Percentiles rank a stretch among this genome's conserved stretches.
These are phyloP conservation scores for Ascoidea asiatica DNA, from an alignment of 805 yeast species.

Conservation along the genomic window DNA sequence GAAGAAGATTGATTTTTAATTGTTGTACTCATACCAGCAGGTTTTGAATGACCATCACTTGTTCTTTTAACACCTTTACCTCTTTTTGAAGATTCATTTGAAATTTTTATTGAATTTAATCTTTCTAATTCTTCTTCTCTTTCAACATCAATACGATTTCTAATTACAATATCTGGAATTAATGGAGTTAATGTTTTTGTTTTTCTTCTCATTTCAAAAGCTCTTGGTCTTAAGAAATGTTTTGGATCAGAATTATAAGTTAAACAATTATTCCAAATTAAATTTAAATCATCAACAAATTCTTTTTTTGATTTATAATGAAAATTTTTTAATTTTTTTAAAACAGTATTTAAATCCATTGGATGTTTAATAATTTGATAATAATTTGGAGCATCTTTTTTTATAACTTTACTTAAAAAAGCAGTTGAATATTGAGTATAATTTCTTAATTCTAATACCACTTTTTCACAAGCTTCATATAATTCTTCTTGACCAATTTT, in stretches of 20 bases:
- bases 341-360: conserved; percentile 91
- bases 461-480: conserved; percentile 95
- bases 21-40: not conserved
- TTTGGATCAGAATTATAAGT: conserved; percentile 90
- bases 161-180: conserved; percentile 77
- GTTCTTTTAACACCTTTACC: conserved; percentile 26
- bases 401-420: conserved; percentile 88
- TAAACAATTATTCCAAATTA: conserved; percentile 91
- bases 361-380: conserved; percentile 82
- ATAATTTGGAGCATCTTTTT: conserved; percentile 96
- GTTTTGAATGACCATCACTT: conserved; percentile 16
- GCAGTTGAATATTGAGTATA: conserved; percentile 96
- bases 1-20: not conserved
- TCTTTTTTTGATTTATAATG: conserved; percentile 77
- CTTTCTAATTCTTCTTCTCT: conserved; percentile 37
- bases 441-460: conserved; percentile 76
- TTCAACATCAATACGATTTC: conserved; percentile 62
- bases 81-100: conserved; percentile 25
- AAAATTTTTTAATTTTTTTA: conserved; percentile 73
- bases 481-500: conserved; percentile 94
- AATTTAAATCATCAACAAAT: conserved; percentile 89
- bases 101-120: conserved; percentile 4
- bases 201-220: conserved; percentile 90
- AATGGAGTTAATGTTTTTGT: conserved; percentile 62
- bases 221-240: conserved; percentile 83